Evolutionary conservation across 176 grass and related monocot species (phyloP).

Genomic region (Saccharum spontaneum): DNA sequence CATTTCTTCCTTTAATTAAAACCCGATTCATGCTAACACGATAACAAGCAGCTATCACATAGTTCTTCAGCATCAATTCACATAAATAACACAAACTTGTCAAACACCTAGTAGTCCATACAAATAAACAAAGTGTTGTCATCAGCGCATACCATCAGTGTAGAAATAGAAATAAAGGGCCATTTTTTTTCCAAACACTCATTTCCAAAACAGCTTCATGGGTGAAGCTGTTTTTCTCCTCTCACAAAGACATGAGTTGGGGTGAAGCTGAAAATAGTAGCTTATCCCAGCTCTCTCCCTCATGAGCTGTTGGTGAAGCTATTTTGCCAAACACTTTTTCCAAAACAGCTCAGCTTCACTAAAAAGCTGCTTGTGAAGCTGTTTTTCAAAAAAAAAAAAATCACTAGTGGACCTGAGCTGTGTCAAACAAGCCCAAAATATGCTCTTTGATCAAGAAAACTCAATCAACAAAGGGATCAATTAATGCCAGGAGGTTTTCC

Average conservation of each 20-base stretch:
- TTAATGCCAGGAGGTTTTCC: not conserved
- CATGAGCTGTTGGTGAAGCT: too few relatives aligned
- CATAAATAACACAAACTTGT: not conserved
- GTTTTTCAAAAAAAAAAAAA: too few relatives aligned
- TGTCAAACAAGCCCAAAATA: not conserved
- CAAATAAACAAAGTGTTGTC: not conserved
- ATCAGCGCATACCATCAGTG: not conserved
- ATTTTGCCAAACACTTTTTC: too few relatives aligned
- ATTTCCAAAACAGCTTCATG: too few relatives aligned
- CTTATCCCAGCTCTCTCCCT: too few relatives aligned
- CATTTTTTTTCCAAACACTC: too few relatives aligned
- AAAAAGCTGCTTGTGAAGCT: too few relatives aligned
- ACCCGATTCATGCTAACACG: not conserved
- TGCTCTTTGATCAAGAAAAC: not conserved
- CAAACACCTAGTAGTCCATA: not conserved
- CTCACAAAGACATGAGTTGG: too few relatives aligned
- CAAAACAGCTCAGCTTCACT: too few relatives aligned
- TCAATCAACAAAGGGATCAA: constrained; percentile 5
- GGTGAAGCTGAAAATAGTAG: too few relatives aligned
- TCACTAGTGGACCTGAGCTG: too few relatives aligned
- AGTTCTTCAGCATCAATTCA: not conserved
- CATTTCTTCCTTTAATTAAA: not conserved
- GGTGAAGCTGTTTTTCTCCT: too few relatives aligned
- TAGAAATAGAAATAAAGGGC: not conserved
- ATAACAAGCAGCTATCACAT: not conserved